Conservation (phyloP, 345 rosid genomes). For the Moringa oleifera region DNA sequence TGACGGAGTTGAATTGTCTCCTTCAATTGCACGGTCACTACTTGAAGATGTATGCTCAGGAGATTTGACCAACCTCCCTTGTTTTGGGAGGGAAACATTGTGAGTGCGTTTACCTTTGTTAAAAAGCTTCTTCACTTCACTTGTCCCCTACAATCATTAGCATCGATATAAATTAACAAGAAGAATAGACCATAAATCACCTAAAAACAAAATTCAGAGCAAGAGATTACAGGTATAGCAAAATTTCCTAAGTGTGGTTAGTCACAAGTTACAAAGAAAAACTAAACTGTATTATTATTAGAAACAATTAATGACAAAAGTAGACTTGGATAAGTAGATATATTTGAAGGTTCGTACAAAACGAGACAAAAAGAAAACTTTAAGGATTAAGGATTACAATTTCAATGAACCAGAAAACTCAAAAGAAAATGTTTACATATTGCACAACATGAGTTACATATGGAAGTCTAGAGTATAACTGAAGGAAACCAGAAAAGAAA, state of each 20-base stretch:
- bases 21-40: slow-evolving; percentile 41
- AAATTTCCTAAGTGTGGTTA: neutral
- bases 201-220: neutral
- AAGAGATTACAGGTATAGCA: neutral
- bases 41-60: slow-evolving; percentile 39
- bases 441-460: neutral
- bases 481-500: too few relatives aligned
- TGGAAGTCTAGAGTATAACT: too few relatives aligned
- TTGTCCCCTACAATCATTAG: slow-evolving; percentile 31
- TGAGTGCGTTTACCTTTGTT: slow-evolving; percentile 43
- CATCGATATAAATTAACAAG: slow-evolving; percentile 1
- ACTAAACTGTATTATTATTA: neutral
- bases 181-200: slow-evolving; percentile 6
- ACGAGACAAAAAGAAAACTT: neutral
- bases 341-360: too few relatives aligned
- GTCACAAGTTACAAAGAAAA: neutral
- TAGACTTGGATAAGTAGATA: neutral
- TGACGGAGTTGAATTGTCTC: slow-evolving; percentile 40
- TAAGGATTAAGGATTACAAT: neutral
- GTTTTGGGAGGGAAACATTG: slow-evolving; percentile 37
- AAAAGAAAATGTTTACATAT: too few relatives aligned
- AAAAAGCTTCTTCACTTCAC: slow-evolving; percentile 31
- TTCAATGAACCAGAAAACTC: neutral
- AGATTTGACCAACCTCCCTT: slow-evolving; percentile 44
- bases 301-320: neutral